Base-by-base conservation (phyloP, 2,329 filamentous ascomycete species). In the Boeremia exigua region DNA sequence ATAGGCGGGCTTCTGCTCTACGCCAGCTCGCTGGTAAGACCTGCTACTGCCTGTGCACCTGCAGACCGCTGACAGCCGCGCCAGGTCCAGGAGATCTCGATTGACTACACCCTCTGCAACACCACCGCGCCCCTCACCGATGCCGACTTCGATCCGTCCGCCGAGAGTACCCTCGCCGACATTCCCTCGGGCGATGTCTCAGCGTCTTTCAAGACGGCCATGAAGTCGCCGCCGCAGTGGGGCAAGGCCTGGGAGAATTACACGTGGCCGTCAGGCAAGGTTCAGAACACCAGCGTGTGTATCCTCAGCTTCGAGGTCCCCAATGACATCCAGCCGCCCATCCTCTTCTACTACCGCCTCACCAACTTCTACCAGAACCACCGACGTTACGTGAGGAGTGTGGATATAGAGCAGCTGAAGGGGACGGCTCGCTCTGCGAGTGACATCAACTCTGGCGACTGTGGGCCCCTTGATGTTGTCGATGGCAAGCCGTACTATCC, bases 361-460 rank as follows among this genome's bases (percentile, higher is more conserved):
- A 94, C 92, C 54, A 96, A 98, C 79, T 99, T 99, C 80, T 98
- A 98, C 80, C 95, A 99, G 78, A 99, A 99, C 74, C 95, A 99
- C 74, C 89, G 95, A 63, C 88, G 94, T 76, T 99, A 99, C 67
- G 95, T 97, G 58, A 90, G 92, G 72, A 96, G 91, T 1, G 89
- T 96, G 69, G 89, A 93, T 70, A 84, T 88, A 54, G 82, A 90
- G 48, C 95, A 99, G 77, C 82, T 99, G 48, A 90, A 88, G 63
- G 95, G 93, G 40, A 80, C 86, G 6, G 82, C 82, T 10, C 83
- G 90, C 15, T 80, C 81, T 29, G 84, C 82, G 54, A 66, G 65
- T 32, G 83, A 84, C 2, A 90, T 98, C 64, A 77, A 82, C 29
- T 78, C 78, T 29, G 89, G 91, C 34, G 84, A 88, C 56, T 97